phyloP scores from a whole-genome alignment of 352 stramenopile genomes.

The Globisporangium alternatum region DNA sequence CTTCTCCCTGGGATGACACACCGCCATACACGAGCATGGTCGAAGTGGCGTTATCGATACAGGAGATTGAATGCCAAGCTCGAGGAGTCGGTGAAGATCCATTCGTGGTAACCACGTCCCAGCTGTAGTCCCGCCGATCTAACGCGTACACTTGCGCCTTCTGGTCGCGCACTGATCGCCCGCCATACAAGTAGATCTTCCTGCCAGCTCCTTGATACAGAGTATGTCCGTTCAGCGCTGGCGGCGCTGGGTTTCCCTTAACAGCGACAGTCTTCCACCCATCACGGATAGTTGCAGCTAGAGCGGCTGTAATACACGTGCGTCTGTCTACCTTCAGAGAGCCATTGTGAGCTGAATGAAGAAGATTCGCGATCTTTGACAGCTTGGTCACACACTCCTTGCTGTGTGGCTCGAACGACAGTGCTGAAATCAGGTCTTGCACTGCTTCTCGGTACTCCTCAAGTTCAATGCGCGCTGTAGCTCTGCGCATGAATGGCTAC shows the following conservation, averaged over 20 bases:
- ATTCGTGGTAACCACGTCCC: constrained; percentile 34
- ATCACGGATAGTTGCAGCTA: constrained; percentile 29
- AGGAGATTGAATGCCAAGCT: constrained; percentile 54
- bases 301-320: constrained; percentile 27
- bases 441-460: constrained; percentile 27
- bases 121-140: constrained; percentile 45
- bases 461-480: constrained; percentile 36
- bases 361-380: constrained; percentile 20
- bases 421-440: constrained; percentile 36
- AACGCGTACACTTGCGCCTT: constrained; percentile 44
- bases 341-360: not conserved
- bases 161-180: constrained; percentile 60
- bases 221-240: constrained; percentile 58
- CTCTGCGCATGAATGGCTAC: constrained; percentile 58
- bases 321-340: not conserved
- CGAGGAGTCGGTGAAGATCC: constrained; percentile 34
- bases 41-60: constrained; percentile 18
- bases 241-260: constrained; percentile 62
- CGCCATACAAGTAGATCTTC: constrained; percentile 47
- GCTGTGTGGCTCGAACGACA: constrained; percentile 49
- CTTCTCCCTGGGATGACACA: constrained; percentile 56
- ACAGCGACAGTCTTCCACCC: constrained; percentile 46
- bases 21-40: constrained; percentile 54
- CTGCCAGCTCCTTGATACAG: constrained; percentile 34
- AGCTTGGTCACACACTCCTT: constrained; percentile 48